phyloP scores from a whole-genome alignment of 208 protist species.

The Crithidia fasciculata region DNA sequence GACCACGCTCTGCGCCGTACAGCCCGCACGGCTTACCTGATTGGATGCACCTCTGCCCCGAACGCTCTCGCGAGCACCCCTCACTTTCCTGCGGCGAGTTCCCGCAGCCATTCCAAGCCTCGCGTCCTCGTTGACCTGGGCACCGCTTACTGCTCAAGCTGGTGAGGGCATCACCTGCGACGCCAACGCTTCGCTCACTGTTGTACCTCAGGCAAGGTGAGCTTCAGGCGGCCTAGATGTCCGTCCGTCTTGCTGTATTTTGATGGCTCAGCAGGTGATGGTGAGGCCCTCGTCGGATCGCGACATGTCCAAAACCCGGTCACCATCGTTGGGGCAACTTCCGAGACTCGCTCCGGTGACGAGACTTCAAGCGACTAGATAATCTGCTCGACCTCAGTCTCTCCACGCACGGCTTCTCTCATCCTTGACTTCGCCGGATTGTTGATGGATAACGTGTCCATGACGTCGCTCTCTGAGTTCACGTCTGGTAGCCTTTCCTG shows the following conservation, averaged over 20 bases:
- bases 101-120: background rate
- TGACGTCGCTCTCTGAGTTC: too few species aligned
- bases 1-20: background rate
- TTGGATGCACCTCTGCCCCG: too few species aligned
- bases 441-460: too few species aligned
- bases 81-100: background rate
- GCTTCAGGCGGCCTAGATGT: constrained; percentile 13
- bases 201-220: constrained; percentile 13
- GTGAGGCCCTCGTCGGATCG: constrained; percentile 6
- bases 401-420: too few species aligned
- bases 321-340: constrained; percentile 3
- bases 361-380: background rate
- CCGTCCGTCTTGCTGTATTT: background rate
- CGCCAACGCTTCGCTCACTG: background rate
- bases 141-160: constrained; percentile 23
- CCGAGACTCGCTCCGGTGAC: constrained; percentile 3
- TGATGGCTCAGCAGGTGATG: background rate
- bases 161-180: constrained; percentile 20
- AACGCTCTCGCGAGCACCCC: background rate
- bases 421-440: too few species aligned
- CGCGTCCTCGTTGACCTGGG: background rate
- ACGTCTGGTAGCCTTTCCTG: too few species aligned
- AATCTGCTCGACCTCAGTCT: constrained; percentile 13
- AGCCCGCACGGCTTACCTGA: too few species aligned
- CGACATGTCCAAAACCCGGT: constrained; percentile 8